Evolutionary conservation across 2,329 filamentous ascomycete species (phyloP), one percentile per base, ranked within the genome.

Genomic region (Fonsecaea erecta): DNA sequence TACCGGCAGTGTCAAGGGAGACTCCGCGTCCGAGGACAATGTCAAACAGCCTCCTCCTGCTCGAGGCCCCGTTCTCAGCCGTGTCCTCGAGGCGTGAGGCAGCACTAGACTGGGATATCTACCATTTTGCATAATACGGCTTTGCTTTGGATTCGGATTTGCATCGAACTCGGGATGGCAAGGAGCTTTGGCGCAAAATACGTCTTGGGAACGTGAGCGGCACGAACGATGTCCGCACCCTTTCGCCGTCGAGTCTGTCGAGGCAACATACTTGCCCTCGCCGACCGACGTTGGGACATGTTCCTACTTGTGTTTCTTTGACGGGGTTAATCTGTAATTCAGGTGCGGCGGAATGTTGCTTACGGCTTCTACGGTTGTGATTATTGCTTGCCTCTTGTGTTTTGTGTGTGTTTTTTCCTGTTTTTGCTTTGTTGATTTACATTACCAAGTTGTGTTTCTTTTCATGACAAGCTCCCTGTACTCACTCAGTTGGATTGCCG

Each of bases 11-110:
- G 58, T 58, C 8, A 67, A 70, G 24, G 60, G 63, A 9, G 66
- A 69, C 21, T 30, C 54, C n/a, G 43, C 55, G 16, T 32, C 48
- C 21, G 62, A 64, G 14, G 68, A 68, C 18, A 65, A 53, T 12
- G 26, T 62, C 32, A 70, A 68, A 52, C 60, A 52, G 40, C 54
- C 57, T 40, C 54, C 57, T 40, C 16, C 57, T 28, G 59, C 52
- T 12, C 64, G 67, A 46, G 63, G 48, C 24, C 28, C 64, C 8
- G 54, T 64, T n/a, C 57, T 70, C 46, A 62, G 60, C 52, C 66
- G 68, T 6, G 68, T 70, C 14, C 30, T 64, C 28, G 68, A 70
- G 51, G 60, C 62, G 53, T 69, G 60, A 54, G 32, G 30, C 30
- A 46, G 30, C 30, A 46, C 48, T 46, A 59, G 28, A 37, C 32